Conservation (phyloP, 805 yeast species). For the Lipomyces mesembrius region DNA sequence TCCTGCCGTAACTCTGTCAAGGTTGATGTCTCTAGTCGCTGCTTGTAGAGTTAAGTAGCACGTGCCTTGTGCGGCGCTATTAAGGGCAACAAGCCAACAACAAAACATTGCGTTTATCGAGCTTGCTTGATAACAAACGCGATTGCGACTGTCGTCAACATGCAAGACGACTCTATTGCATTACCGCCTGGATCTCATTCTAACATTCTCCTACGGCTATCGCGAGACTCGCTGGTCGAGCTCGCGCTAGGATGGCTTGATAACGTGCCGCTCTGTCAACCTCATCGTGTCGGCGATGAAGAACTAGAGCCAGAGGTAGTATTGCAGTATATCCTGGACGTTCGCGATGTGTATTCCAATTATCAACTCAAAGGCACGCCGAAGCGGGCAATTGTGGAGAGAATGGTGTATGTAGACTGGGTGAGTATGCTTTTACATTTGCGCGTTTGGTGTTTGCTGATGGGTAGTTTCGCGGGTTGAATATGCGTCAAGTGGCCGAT, state of each 20-base stretch:
- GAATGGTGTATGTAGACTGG: constrained; percentile 33
- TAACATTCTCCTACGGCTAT: constrained; percentile 10
- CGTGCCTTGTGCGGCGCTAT: neutral
- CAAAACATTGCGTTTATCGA: neutral
- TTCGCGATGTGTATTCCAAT: constrained; percentile 13
- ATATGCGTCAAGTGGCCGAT: constrained; percentile 31
- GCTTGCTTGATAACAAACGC: neutral
- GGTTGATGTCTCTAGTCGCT: neutral
- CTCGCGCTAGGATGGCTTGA: constrained; percentile 26
- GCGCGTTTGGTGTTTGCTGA: neutral
- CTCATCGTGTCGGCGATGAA: constrained; percentile 12
- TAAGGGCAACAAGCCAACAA: neutral
- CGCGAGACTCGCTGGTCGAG: constrained; percentile 15
- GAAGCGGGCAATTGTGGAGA: constrained; percentile 15
- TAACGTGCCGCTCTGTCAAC: constrained; percentile 13
- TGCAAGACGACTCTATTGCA: constrained; percentile 19
- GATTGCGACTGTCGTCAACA: neutral
- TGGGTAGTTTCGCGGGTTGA: constrained; percentile 28
- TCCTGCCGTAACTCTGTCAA: neutral
- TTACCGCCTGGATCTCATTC: constrained; percentile 20
- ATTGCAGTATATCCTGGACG: constrained; percentile 4
- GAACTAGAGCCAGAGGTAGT: constrained; percentile 32
- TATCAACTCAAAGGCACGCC: neutral
- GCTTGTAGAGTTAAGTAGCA: neutral
- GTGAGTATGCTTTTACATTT: constrained; percentile 10